Base-by-base conservation (phyloP, 768 basidiomycete species). In the Dacryopinax spathularia region DNA sequence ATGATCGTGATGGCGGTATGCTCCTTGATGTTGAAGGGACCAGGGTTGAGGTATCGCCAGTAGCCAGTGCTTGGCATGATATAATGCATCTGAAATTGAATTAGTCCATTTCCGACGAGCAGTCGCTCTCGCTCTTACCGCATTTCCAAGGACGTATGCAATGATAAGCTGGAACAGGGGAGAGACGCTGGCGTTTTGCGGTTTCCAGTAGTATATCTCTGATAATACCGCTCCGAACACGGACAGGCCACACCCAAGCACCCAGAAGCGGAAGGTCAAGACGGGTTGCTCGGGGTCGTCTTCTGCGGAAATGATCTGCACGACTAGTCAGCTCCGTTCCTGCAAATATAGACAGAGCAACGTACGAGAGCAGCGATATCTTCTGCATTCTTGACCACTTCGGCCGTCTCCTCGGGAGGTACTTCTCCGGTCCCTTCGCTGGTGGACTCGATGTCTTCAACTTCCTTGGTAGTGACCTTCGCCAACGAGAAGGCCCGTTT, bases 1-100 rank as follows among this genome's bases (percentile, higher is more conserved):
- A 85, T 82, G 35, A 84, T 82, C 1, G 82, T 82, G 60, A 85
- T 84, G 16, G 79, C 79, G 7, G 83, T 82, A 67, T 85, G 83
- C 67, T 85, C 84, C 79, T 81, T 81, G 70, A 72, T 76, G 76
- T 84, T 85, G 75, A 85, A 85, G 22, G 81, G 81, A 0, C 83
- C 82, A 2, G 83, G 84, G 68, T 84, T 84, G 60, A 84, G 71
- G 69, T 80, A 83, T n/a, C 79, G 71, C 80, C 80, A 84, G 65
- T 68, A 70, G 9, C 81, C 80, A 31, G 69, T 67, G 41, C 72
- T 72, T n/a, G 81, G 81, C 10, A 81, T 69, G 74, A 83, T 0
- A 64, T 69, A 66, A 72, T 60, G 29, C 18, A 39, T 60, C 39
- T 33, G 33, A 75, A 9, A 31, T 13, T 4, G 44, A 27, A 41